phyloP scores from a whole-genome alignment of 23 red algal species.

The Chondrus crispus region DNA sequence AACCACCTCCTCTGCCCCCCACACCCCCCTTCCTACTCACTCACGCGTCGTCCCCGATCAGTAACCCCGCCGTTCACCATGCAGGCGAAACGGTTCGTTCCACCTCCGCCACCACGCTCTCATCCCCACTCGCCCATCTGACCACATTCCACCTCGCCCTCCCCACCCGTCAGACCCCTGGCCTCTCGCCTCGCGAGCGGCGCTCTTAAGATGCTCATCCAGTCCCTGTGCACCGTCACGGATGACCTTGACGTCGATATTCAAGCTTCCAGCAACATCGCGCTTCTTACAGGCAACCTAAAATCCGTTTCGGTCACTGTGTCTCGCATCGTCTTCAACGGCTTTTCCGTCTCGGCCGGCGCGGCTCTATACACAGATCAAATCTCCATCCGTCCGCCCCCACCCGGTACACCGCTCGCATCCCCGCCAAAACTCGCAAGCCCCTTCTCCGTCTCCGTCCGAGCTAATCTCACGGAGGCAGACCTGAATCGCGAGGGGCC shows the following conservation, averaged over 20 bases:
- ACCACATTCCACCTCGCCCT: not conserved
- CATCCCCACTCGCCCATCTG: no score
- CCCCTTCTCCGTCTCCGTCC: constrained; percentile 21
- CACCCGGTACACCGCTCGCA: not conserved
- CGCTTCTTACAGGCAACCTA: constrained; percentile 13
- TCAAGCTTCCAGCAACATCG: constrained; percentile 7
- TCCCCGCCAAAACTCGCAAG: not conserved
- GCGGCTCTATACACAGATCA: constrained; percentile 30
- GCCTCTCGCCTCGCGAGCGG: constrained; percentile 14
- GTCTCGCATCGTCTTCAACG: not conserved
- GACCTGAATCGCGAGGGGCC: constrained; percentile 24
- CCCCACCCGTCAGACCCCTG: not conserved
- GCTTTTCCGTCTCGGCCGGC: constrained; percentile 9
- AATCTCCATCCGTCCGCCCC: not conserved
- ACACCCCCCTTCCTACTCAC: no score
- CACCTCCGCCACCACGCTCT: no score
- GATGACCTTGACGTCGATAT: constrained; percentile 27
- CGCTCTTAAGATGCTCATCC: constrained; percentile 35
- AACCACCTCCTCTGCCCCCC: no score
- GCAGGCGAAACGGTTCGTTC: no score
- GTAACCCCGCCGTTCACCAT: no score
- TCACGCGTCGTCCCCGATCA: no score
- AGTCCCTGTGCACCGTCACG: not conserved
- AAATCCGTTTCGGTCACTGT: constrained; percentile 14
- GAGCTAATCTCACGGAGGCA: constrained; percentile 34